A percentile compares a stretch with the other conserved stretches of the same genome.
phyloP scores from a whole-genome alignment of 805 yeast genomes.

The Kazachstania bromeliacearum region DNA sequence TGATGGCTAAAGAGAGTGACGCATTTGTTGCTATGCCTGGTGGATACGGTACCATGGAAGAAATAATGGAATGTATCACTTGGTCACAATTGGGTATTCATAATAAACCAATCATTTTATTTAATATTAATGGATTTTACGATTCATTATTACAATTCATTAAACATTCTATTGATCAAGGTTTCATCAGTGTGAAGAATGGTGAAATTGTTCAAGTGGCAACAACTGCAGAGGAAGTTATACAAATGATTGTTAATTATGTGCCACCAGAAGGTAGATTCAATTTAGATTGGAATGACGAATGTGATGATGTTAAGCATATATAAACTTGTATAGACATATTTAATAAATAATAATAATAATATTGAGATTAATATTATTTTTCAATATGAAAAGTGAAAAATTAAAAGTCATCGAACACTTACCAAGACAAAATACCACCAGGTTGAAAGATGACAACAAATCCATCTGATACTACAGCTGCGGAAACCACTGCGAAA shows the following conservation, averaged over 20 bases:
- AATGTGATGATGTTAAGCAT: constrained; percentile 7
- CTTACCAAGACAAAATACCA: too few species aligned
- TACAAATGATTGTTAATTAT: constrained; percentile 51
- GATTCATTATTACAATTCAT: constrained; percentile 60
- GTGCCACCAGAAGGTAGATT: constrained; percentile 64
- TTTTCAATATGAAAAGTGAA: not conserved
- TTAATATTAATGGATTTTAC: constrained; percentile 73
- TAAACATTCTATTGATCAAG: constrained; percentile 46
- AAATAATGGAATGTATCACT: constrained; percentile 79
- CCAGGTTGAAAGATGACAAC: too few species aligned
- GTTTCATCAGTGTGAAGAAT: constrained; percentile 60
- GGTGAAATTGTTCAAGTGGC: constrained; percentile 64
- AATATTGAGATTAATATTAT: not conserved
- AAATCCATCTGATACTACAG: too few species aligned
- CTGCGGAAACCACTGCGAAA: not conserved
- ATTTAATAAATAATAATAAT: too few species aligned
- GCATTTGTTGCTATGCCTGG: constrained; percentile 89
- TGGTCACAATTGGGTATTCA: constrained; percentile 90
- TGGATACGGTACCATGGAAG: constrained; percentile 86
- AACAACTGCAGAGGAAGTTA: constrained; percentile 55
- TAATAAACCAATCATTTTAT: constrained; percentile 66
- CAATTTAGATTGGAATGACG: constrained; percentile 56
- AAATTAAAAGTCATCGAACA: not conserved
- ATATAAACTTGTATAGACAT: too few species aligned
- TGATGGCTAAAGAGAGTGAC: constrained; percentile 81